phyloP scores from a whole-genome alignment of 139 green algal genomes.

The Chlamydomonas eustigma region DNA sequence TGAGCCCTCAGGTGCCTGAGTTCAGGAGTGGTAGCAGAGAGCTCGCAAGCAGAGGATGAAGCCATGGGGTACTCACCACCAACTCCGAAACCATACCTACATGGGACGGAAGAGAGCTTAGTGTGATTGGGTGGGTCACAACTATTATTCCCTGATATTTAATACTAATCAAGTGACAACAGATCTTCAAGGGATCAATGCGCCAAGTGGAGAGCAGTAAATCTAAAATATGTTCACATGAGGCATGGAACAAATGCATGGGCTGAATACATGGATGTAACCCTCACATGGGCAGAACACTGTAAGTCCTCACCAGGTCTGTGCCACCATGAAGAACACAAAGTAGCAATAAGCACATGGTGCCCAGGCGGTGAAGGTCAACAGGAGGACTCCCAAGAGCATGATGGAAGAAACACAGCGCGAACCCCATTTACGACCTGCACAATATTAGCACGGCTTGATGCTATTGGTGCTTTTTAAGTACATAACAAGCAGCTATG shows the following conservation, averaged over 20 bases:
- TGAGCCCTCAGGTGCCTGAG: slow-evolving; percentile 39
- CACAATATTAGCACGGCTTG: no score
- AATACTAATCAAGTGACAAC: no score
- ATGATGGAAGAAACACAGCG: slow-evolving; percentile 57
- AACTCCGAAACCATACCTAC: slow-evolving; percentile 50
- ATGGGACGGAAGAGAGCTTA: background rate
- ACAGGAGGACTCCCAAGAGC: slow-evolving; percentile 54
- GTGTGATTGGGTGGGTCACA: no score
- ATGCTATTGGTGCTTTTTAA: no score
- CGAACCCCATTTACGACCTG: slow-evolving; percentile 65
- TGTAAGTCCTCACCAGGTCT: slow-evolving; percentile 45
- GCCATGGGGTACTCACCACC: slow-evolving; percentile 74
- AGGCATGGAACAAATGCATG: no score
- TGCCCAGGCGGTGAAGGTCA: slow-evolving; percentile 40
- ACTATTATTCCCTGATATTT: background rate
- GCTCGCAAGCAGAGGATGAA: slow-evolving; percentile 65
- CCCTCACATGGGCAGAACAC: no score
- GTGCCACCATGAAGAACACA: slow-evolving; percentile 41
- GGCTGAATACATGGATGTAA: no score
- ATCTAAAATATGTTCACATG: no score
- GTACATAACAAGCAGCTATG: no score
- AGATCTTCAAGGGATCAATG: no score
- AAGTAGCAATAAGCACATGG: slow-evolving; percentile 29
- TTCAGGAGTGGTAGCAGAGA: slow-evolving; percentile 44
- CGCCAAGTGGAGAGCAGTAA: no score